Conservation (phyloP, 2,329 filamentous ascomycete genomes). For the Diaporthe helianthi region DNA sequence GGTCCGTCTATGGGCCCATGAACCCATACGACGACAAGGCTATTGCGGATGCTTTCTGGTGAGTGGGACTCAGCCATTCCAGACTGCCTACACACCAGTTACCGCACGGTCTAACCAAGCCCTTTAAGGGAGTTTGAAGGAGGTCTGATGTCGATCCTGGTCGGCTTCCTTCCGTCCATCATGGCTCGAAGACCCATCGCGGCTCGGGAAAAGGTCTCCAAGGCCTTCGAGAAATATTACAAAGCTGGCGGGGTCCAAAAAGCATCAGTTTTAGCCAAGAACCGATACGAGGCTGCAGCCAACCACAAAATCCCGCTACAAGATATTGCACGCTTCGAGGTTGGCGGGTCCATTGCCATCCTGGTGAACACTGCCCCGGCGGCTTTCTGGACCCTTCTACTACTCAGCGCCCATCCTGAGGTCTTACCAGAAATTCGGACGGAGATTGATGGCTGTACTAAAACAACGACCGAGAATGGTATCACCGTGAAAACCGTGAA, state of each 20-base stretch:
- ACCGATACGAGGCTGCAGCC: constrained; percentile 46
- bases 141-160: constrained; percentile 38
- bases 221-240: constrained; percentile 50
- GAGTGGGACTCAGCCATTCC: too few relatives aligned
- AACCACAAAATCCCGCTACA: constrained; percentile 42
- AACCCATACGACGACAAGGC: constrained; percentile 48
- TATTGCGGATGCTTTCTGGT: constrained; percentile 47
- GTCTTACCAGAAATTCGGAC: neutral
- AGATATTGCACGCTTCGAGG: constrained; percentile 51
- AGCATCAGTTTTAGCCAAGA: constrained; percentile 46
- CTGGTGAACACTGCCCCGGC: constrained; percentile 50
- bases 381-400: constrained; percentile 50
- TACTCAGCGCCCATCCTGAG: constrained; percentile 41
- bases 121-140: constrained; percentile 36
- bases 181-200: constrained; percentile 43
- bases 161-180: constrained; percentile 40
- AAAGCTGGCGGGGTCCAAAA: constrained; percentile 46
- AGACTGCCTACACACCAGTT: too few relatives aligned
- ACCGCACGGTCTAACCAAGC: too few relatives aligned
- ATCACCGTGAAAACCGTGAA: constrained; percentile 35
- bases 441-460: constrained; percentile 23
- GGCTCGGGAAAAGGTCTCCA: constrained; percentile 44
- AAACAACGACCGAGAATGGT: constrained; percentile 2
- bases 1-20: constrained; percentile 49
- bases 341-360: constrained; percentile 49